Base-by-base conservation (phyloP, 805 yeast genomes). In the Wickerhamomyces bisporus region DNA sequence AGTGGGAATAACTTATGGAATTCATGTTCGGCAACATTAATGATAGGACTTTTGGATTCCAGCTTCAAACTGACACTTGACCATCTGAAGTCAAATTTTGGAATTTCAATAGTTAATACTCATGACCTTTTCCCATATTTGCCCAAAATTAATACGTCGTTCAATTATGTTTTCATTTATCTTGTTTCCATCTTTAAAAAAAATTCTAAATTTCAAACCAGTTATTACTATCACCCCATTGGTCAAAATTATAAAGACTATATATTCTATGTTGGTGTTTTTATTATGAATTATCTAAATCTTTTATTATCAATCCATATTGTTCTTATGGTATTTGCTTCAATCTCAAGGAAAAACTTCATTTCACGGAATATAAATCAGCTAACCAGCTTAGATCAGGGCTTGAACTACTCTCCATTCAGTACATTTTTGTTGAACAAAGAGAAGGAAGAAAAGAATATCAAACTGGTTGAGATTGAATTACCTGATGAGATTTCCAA, bases 301-400 rank as follows among this genome's bases (percentile, higher is more conserved):
- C 39, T 54, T 12, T 17, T 48, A 5, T 32, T 54, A 13, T 46
- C 55, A 3, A 48, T 48, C 19, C 57, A 54, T 25, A 47, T 54
- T 23, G 41, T 53, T 7, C 41, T 51, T 3, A 46, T 54, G 34
- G 48, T 48, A 15, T 44, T 52, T 27, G 41, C 57, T 7, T 36
- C 57, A 14, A 44, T 44, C 26, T 50, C 46, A 37, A 53, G 45
- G 21, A 49, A 49, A 15, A 53, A 51, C 19, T 43, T 48, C 34
- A 44, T 54, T 16, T 46, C 57, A 23, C 51, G 44, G 33, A 47
- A 45, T 17, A 38, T 54, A 11, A 52, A 54, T 21, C 56, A 53
- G n/a, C 31, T 53, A 23, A 38, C 53, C 11, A 43, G 28, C 25
- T 32, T 32, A 15, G 42, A 44, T 15, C 25, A 27, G 14, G 39